Percentiles rank a stretch among this genome's conserved stretches.
Evolutionary conservation across 495 filamentous ascomycete genomes (phyloP).

Genomic region (Cairneyella variabilis): DNA sequence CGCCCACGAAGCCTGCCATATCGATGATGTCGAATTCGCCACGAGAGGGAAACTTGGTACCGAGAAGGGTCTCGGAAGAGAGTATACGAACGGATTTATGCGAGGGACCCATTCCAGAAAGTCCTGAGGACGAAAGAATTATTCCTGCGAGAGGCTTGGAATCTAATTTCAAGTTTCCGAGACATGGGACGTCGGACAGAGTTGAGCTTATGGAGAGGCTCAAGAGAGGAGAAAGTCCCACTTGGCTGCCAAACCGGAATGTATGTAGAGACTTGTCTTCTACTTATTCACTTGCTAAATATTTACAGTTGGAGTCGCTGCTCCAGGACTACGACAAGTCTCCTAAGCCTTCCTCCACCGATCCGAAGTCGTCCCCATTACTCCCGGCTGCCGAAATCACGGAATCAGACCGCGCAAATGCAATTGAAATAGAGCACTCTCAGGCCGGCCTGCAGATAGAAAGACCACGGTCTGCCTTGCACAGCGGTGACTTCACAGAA

Average conservation of each 20-base stretch:
- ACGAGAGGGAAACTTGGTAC: slow-evolving; percentile 2
- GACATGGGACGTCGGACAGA: slow-evolving; percentile 43
- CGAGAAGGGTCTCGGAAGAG: slow-evolving; percentile 26
- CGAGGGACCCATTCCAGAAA: slow-evolving; percentile 48
- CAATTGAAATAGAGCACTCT: slow-evolving; percentile 6
- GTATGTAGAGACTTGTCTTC: slow-evolving; percentile 49
- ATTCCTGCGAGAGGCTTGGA: slow-evolving; percentile 15
- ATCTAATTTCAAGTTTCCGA: slow-evolving; percentile 12
- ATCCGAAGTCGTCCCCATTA: slow-evolving; percentile 10
- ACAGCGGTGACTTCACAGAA: slow-evolving; percentile 82
- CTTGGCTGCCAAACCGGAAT: slow-evolving; percentile 64
- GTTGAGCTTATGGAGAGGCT: slow-evolving; percentile 79
- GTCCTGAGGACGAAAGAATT: slow-evolving; percentile 21
- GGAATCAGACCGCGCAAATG: slow-evolving; percentile 1
- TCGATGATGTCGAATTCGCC: slow-evolving; percentile 14
- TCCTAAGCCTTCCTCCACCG: slow-evolving; percentile 12
- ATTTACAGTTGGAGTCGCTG: slow-evolving; percentile 15
- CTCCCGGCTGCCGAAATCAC: slow-evolving; percentile 21
- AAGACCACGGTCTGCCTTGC: slow-evolving; percentile 80
- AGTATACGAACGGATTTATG: slow-evolving; percentile 54
- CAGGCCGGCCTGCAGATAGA: slow-evolving; percentile 61
- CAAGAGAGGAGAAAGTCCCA: slow-evolving; percentile 74
- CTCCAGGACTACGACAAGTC: slow-evolving; percentile 18
- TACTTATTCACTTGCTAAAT: background rate
- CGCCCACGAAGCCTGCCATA: slow-evolving; percentile 16